Evolutionary conservation across 345 rosid species (phyloP), one percentile per base, ranked within the genome.

Genomic region (Populus tremula): DNA sequence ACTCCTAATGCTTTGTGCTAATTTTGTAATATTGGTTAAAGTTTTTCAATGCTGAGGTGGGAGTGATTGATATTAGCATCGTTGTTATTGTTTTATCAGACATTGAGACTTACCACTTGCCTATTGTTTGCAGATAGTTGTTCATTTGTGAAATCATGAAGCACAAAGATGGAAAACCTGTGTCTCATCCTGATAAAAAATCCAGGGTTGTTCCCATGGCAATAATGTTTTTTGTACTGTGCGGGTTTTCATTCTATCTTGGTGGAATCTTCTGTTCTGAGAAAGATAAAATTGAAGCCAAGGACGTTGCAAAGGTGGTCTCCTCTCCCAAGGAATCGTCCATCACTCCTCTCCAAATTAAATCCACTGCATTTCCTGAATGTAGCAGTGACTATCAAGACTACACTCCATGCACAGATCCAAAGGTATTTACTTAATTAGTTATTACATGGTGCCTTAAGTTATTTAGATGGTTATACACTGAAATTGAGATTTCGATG

Each of bases 321-420:
- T 81, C 97, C 33, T 81, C 92, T 65, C 82, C 90, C 2, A 87
- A 82, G 76, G 92, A 89, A 50, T 69, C 87, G 6, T 49, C 61
- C 0, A 88, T 75, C 54, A 69, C 81, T 61, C 85, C 97, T 72
- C 89, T 85, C 53, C 90, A 91, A 75, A 82, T 83, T 70, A 91
- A 91, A 74, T 72, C 90, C 31, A 77, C 85, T 68, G 73, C 87
- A 72, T 96, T 96, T 79, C 87, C 91, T 0, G 94, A 93, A 84
- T 96, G 99, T 89, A 88, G 92, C 82, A 82, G 75, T 39, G 89
- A 90, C 75, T 93, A 83, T 80, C 99, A 96, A 82, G 99, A 96
- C 80, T 91, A 92, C 90, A 96, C 99, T 74, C 98, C 99, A 0
- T 96, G 99, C 89, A 96, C 99, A 0, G 97, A 96, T 89, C 99